Conservation (phyloP, 2,329 filamentous ascomycete genomes). For the Blumeria hordei region DNA sequence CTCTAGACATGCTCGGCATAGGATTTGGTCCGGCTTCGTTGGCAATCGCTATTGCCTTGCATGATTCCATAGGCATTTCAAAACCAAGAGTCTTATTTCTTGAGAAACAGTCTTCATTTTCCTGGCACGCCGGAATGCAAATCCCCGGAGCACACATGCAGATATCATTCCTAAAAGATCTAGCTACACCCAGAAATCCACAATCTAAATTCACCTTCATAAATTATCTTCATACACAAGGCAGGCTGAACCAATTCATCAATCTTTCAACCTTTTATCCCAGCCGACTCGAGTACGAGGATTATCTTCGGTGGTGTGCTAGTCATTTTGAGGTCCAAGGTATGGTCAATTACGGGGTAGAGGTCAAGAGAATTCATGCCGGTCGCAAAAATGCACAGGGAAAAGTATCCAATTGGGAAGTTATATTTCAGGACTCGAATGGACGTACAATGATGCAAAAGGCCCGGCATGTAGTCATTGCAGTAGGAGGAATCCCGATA, state of each 20-base stretch:
- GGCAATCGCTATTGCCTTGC: slow-evolving; percentile 67
- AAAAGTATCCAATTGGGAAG: slow-evolving; percentile 13
- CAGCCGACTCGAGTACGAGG: slow-evolving; percentile 70
- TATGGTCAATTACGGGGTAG: slow-evolving; percentile 47
- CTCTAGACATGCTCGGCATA: slow-evolving; percentile 65
- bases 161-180: slow-evolving; percentile 90
- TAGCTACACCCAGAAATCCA: slow-evolving; percentile 72
- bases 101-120: slow-evolving; percentile 61
- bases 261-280: slow-evolving; percentile 80
- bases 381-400: slow-evolving; percentile 5
- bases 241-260: slow-evolving; percentile 68
- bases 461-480: slow-evolving; percentile 32
- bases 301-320: slow-evolving; percentile 87
- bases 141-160: slow-evolving; percentile 89
- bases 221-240: slow-evolving; percentile 70
- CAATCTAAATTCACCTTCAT: slow-evolving; percentile 83
- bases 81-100: slow-evolving; percentile 60
- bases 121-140: slow-evolving; percentile 92
- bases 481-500: slow-evolving; percentile 42
- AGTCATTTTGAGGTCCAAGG: slow-evolving; percentile 36
- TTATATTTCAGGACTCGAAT: slow-evolving; percentile 13
- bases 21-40: slow-evolving; percentile 85
- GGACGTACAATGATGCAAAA: slow-evolving; percentile 18
- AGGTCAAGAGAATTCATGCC: slow-evolving; percentile 35
- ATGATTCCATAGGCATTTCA: slow-evolving; percentile 38